Conservation (phyloP, 805 yeast genomes). For the Grigorovia yakushimaensis region DNA sequence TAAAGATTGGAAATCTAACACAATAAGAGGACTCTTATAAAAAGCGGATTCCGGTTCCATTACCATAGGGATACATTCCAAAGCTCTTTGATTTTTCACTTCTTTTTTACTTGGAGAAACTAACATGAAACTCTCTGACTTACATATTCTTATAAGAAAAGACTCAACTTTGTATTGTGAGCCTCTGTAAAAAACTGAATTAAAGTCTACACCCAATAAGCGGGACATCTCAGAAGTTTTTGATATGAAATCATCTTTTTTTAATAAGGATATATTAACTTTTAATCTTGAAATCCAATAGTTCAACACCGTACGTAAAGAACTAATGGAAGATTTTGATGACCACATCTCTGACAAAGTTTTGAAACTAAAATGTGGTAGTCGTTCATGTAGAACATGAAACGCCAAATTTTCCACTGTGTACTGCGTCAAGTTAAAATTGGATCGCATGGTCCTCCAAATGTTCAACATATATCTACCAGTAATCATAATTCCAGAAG, state of each 20-base stretch:
- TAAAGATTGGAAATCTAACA: constrained; percentile 84
- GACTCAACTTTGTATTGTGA: constrained; percentile 94
- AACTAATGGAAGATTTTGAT: constrained; percentile 14
- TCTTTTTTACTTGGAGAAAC: constrained; percentile 72
- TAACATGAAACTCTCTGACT: constrained; percentile 61
- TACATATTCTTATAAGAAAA: constrained; percentile 61
- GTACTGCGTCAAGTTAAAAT: constrained; percentile 54
- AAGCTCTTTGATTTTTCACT: constrained; percentile 74
- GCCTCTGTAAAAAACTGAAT: constrained; percentile 80
- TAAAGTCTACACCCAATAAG: constrained; percentile 79
- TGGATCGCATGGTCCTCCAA: constrained; percentile 68
- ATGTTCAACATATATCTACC: constrained; percentile 82
- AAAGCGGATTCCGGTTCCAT: constrained; percentile 85
- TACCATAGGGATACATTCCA: constrained; percentile 81
- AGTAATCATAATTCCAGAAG: constrained; percentile 54
- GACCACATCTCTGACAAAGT: constrained; percentile 42
- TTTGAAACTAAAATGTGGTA: constrained; percentile 51
- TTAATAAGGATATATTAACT: constrained; percentile 37
- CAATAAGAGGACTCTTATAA: constrained; percentile 83
- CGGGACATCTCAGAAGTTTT: constrained; percentile 76
- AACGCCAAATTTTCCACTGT: constrained; percentile 68
- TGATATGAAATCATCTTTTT: constrained; percentile 54
- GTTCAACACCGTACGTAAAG: constrained; percentile 38
- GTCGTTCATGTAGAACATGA: constrained; percentile 53
- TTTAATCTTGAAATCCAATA: constrained; percentile 35